Conservation (phyloP, 805 yeast genomes). For the Wickerhamiella brachini region DNA sequence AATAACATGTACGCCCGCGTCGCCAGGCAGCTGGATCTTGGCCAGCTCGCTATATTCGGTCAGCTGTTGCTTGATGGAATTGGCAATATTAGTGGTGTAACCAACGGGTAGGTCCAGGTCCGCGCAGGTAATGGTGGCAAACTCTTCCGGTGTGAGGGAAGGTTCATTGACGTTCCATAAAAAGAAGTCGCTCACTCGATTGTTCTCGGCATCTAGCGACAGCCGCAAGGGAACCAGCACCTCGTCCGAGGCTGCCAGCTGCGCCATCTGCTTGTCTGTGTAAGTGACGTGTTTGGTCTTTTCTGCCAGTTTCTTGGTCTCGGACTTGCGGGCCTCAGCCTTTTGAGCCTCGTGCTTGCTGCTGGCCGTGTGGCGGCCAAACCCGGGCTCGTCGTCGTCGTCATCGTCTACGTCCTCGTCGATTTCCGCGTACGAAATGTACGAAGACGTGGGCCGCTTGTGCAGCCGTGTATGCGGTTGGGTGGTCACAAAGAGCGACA, state of each 20-base stretch:
- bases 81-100: constrained; percentile 47
- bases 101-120: constrained; percentile 70
- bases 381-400: constrained; percentile 24
- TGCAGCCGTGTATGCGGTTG: constrained; percentile 62
- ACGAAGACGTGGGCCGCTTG: constrained; percentile 44
- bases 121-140: constrained; percentile 61
- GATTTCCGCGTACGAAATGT: constrained; percentile 70
- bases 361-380: constrained; percentile 7
- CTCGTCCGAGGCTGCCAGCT: constrained; percentile 30
- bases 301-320: constrained; percentile 28
- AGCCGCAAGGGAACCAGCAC: constrained; percentile 53
- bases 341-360: constrained; percentile 1
- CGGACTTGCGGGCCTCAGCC: constrained; percentile 10
- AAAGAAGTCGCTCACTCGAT: constrained; percentile 46
- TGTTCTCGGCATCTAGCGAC: constrained; percentile 43
- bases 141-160: constrained; percentile 55
- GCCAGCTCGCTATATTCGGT: constrained; percentile 58
- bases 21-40: constrained; percentile 51
- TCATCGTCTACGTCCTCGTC: constrained; percentile 51
- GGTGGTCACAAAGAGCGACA: constrained; percentile 58
- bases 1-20: constrained; percentile 56
- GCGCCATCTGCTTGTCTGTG: constrained; percentile 26
- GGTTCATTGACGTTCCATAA: constrained; percentile 62
- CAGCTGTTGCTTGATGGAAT: constrained; percentile 64
- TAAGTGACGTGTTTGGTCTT: constrained; percentile 27